Conservation (phyloP, 257 asterid genomes). For the Solanum chmielewskii region DNA sequence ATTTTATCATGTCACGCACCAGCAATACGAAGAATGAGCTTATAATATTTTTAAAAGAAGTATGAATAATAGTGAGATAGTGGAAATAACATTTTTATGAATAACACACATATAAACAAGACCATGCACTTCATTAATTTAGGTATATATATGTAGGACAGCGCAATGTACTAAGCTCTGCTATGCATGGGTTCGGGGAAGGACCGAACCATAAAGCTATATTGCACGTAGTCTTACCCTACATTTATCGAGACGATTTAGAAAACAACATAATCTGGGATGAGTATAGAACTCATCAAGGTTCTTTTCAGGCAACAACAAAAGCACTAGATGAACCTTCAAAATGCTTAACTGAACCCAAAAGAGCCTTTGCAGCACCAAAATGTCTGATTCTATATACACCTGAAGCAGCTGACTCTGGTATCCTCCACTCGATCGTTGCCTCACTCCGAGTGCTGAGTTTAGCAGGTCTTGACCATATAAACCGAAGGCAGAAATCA, state of each 20-base stretch:
- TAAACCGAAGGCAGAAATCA: slow-evolving; percentile 74
- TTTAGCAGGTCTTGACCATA: slow-evolving; percentile 79
- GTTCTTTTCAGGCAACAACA: slow-evolving; percentile 21
- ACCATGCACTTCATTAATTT: not conserved
- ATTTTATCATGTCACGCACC: not conserved
- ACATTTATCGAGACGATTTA: not conserved
- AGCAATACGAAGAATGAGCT: not conserved
- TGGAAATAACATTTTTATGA: not conserved
- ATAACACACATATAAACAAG: not conserved
- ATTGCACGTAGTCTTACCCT: not conserved
- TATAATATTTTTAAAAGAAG: not conserved
- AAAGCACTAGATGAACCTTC: slow-evolving; percentile 86
- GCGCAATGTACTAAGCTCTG: not conserved
- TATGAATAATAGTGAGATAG: not conserved
- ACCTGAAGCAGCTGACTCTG: slow-evolving; percentile 58
- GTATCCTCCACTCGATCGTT: slow-evolving; percentile 70
- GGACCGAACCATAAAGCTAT: not conserved
- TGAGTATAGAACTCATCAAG: not conserved
- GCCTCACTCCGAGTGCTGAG: slow-evolving; percentile 76
- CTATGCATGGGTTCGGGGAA: not conserved
- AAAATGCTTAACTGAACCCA: slow-evolving; percentile 72
- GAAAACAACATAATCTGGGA: not conserved
- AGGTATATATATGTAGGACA: not conserved
- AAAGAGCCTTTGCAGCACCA: slow-evolving; percentile 72
- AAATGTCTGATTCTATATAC: slow-evolving; percentile 80